These are phyloP conservation scores for Carnegiea gigantea DNA, from an alignment of 179 eudicot species.

Conservation along the genomic window DNA sequence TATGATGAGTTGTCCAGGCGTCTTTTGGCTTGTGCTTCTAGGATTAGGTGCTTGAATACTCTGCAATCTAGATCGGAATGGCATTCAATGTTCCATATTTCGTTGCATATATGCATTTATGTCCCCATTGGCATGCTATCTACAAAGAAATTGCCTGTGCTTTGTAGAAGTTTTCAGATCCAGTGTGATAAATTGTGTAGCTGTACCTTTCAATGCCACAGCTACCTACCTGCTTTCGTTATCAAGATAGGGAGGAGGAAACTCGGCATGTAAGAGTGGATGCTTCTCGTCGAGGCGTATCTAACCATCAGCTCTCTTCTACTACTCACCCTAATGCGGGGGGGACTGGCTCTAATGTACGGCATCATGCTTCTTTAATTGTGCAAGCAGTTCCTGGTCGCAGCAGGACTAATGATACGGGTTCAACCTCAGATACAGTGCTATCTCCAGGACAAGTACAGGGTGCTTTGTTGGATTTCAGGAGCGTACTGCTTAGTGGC, in stretches of 20 bases:
- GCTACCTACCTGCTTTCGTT: constrained; percentile 31
- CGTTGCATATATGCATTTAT: background rate
- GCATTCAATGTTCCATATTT: background rate
- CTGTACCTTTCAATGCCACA: constrained; percentile 19
- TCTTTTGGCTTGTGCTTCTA: background rate
- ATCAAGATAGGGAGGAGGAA: constrained; percentile 31
- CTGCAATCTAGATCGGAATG: constrained; percentile 8
- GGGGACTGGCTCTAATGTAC: constrained; percentile 11
- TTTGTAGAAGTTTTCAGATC: background rate
- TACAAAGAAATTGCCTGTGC: background rate
- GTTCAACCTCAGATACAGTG: constrained; percentile 40
- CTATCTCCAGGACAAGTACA: constrained; percentile 56
- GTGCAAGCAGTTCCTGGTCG: constrained; percentile 26
- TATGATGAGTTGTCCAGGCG: background rate
- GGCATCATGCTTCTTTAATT: constrained; percentile 19
- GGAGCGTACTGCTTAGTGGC: constrained; percentile 37
- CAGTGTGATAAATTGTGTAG: background rate
- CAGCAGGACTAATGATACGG: constrained; percentile 28
- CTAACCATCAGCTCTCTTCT: constrained; percentile 19
- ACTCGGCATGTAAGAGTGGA: constrained; percentile 14
- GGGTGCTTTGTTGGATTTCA: constrained; percentile 46
- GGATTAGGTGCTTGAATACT: background rate
- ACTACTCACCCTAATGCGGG: constrained; percentile 17
- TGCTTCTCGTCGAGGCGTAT: constrained; percentile 19
- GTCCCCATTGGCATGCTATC: background rate